Evolutionary conservation across 371 early-diverging fungal species (phyloP), one percentile per base, ranked within the genome.

Genomic region (Dichotomocladium elegans): DNA sequence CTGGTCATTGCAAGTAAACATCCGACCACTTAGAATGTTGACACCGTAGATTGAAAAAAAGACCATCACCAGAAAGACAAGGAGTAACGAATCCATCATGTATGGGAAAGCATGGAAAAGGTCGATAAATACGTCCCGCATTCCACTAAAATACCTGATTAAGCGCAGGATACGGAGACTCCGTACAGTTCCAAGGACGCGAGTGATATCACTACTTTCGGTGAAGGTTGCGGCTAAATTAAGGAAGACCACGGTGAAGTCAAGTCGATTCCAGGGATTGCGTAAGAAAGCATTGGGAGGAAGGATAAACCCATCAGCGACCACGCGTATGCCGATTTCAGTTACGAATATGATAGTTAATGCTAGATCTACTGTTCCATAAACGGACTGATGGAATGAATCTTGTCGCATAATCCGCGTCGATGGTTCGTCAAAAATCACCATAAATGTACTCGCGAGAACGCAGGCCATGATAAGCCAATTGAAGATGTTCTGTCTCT

Each of bases 391-490:
- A 8, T 28, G 49, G 2, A 60, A 47, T 6, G 63, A 70, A n/a
- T 68, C 63, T 24, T 45, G 41, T 48, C 66, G 53, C 27, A 66
- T 37, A 25, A 63, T 44, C 11, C 82, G 57, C 6, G 80, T 75
- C 1, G 79, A 68, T 1, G 82, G 82, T 26, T 82, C 78, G 31
- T 82, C 82, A n/a, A 75, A 46, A 28, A 82, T 77, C 0, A 82
- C 77, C 40, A 82, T 63, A 2, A 79, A 51, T 26, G 82, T 82
- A 40, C 81, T 83, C 12, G 71, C 62, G 5, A 82, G n/a, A 6
- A 86, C 81, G 42, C 80, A 75, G 3, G 59, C 48, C 72, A 81
- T 81, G 14, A 85, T 81, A 17, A 82, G 65, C 79, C 79, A 80
- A 53, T 81, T 81, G 61, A 85, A 85, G 2, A 70, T 9, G 22